These are phyloP conservation scores for Sarcomyxa edulis DNA, from an alignment of 768 basidiomycete species.

Conservation along the genomic window DNA sequence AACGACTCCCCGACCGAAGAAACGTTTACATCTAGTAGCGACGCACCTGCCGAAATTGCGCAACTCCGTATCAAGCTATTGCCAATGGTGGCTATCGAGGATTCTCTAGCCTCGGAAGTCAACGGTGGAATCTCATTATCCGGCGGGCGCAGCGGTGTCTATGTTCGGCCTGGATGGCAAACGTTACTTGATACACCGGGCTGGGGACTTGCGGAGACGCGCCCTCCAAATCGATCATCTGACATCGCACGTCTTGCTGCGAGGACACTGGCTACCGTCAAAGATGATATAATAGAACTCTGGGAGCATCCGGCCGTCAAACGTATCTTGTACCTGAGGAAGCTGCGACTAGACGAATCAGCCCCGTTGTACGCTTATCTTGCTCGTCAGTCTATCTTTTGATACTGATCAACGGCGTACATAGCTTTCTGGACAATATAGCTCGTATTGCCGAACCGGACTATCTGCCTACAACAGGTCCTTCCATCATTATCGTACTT, in stretches of 20 bases:
- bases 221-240: conserved; percentile 16
- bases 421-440: conserved; percentile 65
- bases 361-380: conserved; percentile 57
- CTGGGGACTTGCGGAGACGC: conserved; percentile 29
- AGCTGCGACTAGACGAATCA: conserved; percentile 69
- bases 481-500: neutral
- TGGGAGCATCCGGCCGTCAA: conserved; percentile 70
- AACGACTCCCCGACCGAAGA: conserved; percentile 16
- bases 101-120: conserved; percentile 62
- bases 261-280: conserved; percentile 42
- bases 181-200: conserved; percentile 36
- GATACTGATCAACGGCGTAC: conserved; percentile 5
- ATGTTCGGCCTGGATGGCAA: conserved; percentile 73
- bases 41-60: conserved; percentile 35
- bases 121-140: conserved; percentile 58
- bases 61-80: conserved; percentile 51
- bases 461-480: conserved; percentile 69
- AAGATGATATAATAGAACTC: conserved; percentile 52
- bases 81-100: conserved; percentile 62
- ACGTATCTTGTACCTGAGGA: conserved; percentile 48
- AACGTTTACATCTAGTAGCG: conserved; percentile 15
- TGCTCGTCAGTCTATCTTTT: conserved; percentile 10
- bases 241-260: conserved; percentile 50
- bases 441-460: conserved; percentile 62
- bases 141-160: conserved; percentile 58